A percentile compares a stretch with the other conserved stretches of the same genome.
phyloP scores from a whole-genome alignment of 768 basidiomycete species.

The Asterophora lycoperdoides region DNA sequence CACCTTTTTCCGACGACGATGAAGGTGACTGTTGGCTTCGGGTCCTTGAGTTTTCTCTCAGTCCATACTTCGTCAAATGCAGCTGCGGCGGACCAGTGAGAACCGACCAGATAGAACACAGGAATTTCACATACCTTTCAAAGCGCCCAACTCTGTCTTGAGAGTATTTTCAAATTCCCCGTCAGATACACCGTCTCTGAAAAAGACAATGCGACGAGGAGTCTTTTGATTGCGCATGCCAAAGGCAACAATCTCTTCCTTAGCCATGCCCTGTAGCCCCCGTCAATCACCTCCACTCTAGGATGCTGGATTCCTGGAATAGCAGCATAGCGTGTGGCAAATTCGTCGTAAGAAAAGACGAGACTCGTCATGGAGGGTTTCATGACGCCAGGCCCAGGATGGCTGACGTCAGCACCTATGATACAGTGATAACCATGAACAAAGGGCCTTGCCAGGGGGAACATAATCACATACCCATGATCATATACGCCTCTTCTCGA shows the following conservation, averaged over 20 bases:
- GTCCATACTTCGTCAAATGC: slow-evolving; percentile 30
- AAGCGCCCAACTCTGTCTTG: slow-evolving; percentile 13
- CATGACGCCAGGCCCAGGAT: slow-evolving; percentile 52
- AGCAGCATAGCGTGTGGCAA: slow-evolving; percentile 43
- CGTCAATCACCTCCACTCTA: slow-evolving; percentile 42
- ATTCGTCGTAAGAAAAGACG: slow-evolving; percentile 49
- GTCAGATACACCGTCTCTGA: slow-evolving; percentile 28
- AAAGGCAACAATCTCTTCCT: slow-evolving; percentile 10
- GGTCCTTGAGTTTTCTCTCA: slow-evolving; percentile 22
- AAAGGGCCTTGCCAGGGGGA: neutral
- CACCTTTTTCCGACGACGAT: slow-evolving; percentile 54
- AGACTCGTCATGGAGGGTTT: slow-evolving; percentile 56
- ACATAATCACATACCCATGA: slow-evolving; percentile 29
- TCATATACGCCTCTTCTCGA: slow-evolving; percentile 28
- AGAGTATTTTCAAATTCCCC: slow-evolving; percentile 24
- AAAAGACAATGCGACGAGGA: slow-evolving; percentile 17
- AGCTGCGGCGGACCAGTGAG: slow-evolving; percentile 21
- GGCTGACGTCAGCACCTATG: slow-evolving; percentile 57
- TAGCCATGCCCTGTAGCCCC: slow-evolving; percentile 38
- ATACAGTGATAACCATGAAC: too few relatives aligned
- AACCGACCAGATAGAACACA: neutral
- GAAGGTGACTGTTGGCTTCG: slow-evolving; percentile 45
- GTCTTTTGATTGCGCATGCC: slow-evolving; percentile 1
- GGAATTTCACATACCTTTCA: slow-evolving; percentile 9
- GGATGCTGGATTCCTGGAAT: slow-evolving; percentile 41